A percentile compares a stretch with the other conserved stretches of the same genome.
Evolutionary conservation across 2,329 filamentous ascomycete species (phyloP).

Genomic region (Aspergillus niger): DNA sequence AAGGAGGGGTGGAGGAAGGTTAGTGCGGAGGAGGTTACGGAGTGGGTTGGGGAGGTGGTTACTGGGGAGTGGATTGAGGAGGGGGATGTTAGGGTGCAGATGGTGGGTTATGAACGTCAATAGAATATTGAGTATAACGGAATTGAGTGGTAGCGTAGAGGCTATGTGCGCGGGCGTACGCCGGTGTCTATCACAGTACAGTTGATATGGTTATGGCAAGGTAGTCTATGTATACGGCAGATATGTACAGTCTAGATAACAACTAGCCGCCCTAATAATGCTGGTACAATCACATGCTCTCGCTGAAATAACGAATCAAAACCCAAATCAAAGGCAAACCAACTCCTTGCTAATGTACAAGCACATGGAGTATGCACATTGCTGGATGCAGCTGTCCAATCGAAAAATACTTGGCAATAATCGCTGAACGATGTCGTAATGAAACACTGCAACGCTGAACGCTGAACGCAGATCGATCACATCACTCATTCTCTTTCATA

Average conservation of each 20-base stretch:
- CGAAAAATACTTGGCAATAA: background rate
- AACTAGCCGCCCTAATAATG: background rate
- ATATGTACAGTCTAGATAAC: conserved; percentile 3
- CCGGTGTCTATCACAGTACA: background rate
- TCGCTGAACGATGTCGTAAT: background rate
- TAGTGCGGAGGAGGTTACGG: conserved; percentile 36
- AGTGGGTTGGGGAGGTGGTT: conserved; percentile 48
- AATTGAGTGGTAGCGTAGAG: background rate
- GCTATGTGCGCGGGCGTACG: background rate
- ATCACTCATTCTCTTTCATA: conserved; percentile 73
- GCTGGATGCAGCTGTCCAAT: background rate
- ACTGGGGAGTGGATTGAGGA: conserved; percentile 49
- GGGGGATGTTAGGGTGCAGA: conserved; percentile 52
- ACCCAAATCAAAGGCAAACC: background rate
- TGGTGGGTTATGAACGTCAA: conserved; percentile 48
- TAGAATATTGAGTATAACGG: background rate
- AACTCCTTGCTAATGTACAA: conserved; percentile 13
- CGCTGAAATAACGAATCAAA: conserved; percentile 6
- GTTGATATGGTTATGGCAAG: background rate
- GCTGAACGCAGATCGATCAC: background rate
- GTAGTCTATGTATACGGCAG: conserved; percentile 3
- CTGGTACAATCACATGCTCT: conserved; percentile 3
- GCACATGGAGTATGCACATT: background rate
- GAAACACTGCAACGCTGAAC: conserved; percentile 4
- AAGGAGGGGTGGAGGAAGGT: conserved; percentile 37